Percentiles rank a stretch among this genome's conserved stretches.
These are phyloP conservation scores for Oryza glaberrima DNA, from an alignment of 176 grass and related monocot species.

Conservation along the genomic window DNA sequence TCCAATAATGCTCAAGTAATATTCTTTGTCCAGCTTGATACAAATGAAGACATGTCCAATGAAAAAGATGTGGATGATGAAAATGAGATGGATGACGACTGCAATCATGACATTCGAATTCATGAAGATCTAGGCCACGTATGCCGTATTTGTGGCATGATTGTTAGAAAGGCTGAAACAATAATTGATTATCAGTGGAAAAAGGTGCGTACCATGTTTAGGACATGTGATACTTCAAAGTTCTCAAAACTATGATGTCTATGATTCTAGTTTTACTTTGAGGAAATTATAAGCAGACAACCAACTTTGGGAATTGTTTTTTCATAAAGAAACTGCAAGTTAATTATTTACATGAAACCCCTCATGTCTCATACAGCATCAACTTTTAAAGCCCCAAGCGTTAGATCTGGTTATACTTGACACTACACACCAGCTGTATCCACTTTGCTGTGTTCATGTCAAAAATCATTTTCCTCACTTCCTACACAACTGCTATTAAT, in stretches of 20 bases:
- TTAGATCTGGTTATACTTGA: neutral
- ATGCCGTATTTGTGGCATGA: constrained; percentile 92
- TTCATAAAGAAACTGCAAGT: neutral
- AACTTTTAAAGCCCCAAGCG: neutral
- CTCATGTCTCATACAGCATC: neutral
- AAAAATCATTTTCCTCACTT: neutral
- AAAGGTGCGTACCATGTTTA: constrained; percentile 63
- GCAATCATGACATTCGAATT: constrained; percentile 73
- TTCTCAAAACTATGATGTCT: neutral
- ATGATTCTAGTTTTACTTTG: constrained; percentile 19
- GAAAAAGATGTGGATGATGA: constrained; percentile 56
- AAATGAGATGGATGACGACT: constrained; percentile 53
- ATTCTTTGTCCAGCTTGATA: constrained; percentile 51
- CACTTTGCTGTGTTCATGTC: neutral
- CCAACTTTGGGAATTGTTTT: too few species aligned
- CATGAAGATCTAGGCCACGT: constrained; percentile 93
- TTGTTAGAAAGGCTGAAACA: constrained; percentile 87
- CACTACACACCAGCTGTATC: neutral
- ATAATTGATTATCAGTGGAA: constrained; percentile 96
- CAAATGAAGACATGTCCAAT: constrained; percentile 44
- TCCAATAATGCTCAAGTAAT: constrained; percentile 22
- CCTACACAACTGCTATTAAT: neutral
- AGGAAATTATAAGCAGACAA: neutral
- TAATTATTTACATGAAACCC: neutral
- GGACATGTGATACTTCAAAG: constrained; percentile 5